Base-by-base conservation (phyloP, 768 basidiomycete species). In the Rhodotorula paludigena region DNA sequence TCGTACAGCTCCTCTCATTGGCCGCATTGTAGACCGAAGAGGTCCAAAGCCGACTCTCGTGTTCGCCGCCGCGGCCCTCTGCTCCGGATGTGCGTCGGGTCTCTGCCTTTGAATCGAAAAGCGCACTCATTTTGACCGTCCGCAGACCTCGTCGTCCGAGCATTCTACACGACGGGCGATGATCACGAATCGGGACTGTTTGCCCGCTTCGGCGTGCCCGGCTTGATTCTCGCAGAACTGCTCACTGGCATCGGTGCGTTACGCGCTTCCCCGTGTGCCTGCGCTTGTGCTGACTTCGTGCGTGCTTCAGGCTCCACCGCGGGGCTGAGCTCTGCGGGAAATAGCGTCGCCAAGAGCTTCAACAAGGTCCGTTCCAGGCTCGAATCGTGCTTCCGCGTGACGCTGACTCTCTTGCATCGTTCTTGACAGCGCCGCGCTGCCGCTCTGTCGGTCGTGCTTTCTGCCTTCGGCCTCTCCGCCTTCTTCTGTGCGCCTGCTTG, bases 341-440 rank as follows among this genome's bases (percentile, higher is more conserved):
- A 73, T 42, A 68, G 51, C n/a, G 64, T 69, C 4, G 64, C 64
- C 2, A 69, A 69, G 39, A 51, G 52, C 36, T 73, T 64, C 53
- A 45, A 60, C 12, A 73, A 66, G 66, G 65, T 57, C 9, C 41
- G 60, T 28, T 1, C 1, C 23, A n/a, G 18, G 9, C 36, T 38
- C 5, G 9, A 3, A 33, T 35, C 47, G 16, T 15, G 28, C 5
- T 28, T 6, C 58, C 38, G 30, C 32, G n/a, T 38, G 18, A 3
- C 28, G 16, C 30, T 44, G 10, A 42, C 45, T 16, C 16, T 36
- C 32, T 4, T 12, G 1, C 36, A 36, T 32, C 11, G 20, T 2
- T 38, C 52, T 6, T 42, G 41, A 51, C 48, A 64, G 54, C 54
- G 54, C 6, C 60, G 72, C 14, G 72, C 67, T 1, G 63, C 64